Evolutionary conservation across 257 asterid species (phyloP).

Genomic region (Pogostemon cablin): DNA sequence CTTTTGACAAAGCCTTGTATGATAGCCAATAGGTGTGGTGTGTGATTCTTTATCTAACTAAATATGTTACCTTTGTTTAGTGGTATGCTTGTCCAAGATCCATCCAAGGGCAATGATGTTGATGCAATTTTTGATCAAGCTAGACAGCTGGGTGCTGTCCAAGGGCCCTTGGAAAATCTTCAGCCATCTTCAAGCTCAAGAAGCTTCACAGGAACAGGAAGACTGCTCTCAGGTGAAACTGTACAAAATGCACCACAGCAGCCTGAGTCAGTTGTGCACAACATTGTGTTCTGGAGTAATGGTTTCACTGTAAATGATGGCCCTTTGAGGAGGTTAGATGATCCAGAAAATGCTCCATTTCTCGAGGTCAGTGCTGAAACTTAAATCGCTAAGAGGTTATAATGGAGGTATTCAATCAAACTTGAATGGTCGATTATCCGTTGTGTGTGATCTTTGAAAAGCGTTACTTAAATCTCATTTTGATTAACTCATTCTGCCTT

Average conservation of each 20-base stretch:
- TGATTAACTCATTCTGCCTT: neutral
- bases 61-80: conserved; percentile 42
- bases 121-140: conserved; percentile 68
- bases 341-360: conserved; percentile 84
- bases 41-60: conserved; percentile 8
- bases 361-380: conserved; percentile 61
- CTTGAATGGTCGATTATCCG: neutral
- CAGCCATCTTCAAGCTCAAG: conserved; percentile 79
- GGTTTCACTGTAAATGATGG: conserved; percentile 95
- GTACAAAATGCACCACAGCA: conserved; percentile 68
- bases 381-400: neutral
- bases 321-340: conserved; percentile 90
- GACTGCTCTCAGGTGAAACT: conserved; percentile 74
- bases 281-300: conserved; percentile 94
- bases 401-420: neutral
- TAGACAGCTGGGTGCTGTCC: conserved; percentile 71
- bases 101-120: conserved; percentile 51
- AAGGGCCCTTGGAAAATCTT: conserved; percentile 60
- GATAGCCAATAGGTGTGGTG: neutral
- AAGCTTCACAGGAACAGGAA: conserved; percentile 82
- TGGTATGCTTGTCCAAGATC: conserved; percentile 85
- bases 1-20: conserved; percentile 13
- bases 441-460: conserved; percentile 15
- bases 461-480: conserved; percentile 6
- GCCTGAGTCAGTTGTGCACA: conserved; percentile 77